A percentile compares a stretch with the other conserved stretches of the same genome.
Conservation (phyloP, 495 filamentous ascomycete species). For the Aspergillus leporis region DNA sequence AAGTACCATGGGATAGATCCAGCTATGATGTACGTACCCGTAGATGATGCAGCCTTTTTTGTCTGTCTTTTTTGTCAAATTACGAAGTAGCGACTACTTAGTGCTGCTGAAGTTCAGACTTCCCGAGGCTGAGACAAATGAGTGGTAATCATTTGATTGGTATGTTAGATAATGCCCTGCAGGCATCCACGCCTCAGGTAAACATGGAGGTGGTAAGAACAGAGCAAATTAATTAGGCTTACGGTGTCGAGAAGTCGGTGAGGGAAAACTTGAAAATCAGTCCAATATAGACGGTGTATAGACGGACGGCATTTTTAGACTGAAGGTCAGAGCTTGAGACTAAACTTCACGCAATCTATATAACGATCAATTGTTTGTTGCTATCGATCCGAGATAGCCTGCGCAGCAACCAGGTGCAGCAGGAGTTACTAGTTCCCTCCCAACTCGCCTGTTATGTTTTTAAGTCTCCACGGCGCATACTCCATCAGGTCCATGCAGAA, state of each 20-base stretch:
- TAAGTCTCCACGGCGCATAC: slow-evolving; percentile 13
- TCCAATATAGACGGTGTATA: background rate
- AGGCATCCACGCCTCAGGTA: background rate
- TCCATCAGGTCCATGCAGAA: slow-evolving; percentile 28
- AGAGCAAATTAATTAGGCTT: background rate
- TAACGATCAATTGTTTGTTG: slow-evolving; percentile 20
- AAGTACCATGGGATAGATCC: slow-evolving; percentile 14
- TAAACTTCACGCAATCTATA: background rate
- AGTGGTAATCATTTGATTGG: background rate
- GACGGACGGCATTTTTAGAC: background rate
- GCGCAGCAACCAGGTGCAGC: slow-evolving; percentile 19
- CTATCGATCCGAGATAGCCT: slow-evolving; percentile 20
- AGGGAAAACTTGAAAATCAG: background rate
- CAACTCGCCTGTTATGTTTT: slow-evolving; percentile 21
- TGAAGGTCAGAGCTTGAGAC: slow-evolving; percentile 10
- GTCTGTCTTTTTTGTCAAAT: background rate
- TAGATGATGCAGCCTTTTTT: slow-evolving; percentile 14
- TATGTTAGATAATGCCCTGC: background rate
- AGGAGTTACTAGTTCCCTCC: slow-evolving; percentile 20
- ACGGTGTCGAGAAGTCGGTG: slow-evolving; percentile 14
- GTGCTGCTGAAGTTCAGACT: background rate
- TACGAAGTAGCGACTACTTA: background rate
- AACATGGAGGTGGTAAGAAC: background rate
- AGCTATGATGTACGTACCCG: slow-evolving; percentile 21
- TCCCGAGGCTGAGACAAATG: background rate